Conservation (phyloP, 495 filamentous ascomycete genomes). For the Penicillium macrosclerotiorum region DNA sequence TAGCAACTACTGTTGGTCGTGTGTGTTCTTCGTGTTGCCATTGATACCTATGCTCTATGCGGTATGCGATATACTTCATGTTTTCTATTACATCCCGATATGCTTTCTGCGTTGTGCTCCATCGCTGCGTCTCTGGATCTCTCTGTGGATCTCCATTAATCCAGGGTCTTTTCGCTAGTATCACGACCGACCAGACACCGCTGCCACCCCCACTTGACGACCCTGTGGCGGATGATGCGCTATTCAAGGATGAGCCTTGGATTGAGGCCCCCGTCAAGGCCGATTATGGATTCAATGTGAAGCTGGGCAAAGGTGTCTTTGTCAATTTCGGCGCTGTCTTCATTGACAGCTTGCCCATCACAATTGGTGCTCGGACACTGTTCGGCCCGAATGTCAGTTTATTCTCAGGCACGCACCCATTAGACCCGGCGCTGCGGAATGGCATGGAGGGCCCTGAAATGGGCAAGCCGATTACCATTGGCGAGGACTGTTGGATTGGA, state of each 20-base stretch:
- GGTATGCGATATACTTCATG: neutral
- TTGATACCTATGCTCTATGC: too few relatives aligned
- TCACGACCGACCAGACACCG: conserved; percentile 58
- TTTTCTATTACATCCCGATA: too few relatives aligned
- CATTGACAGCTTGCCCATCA: conserved; percentile 75
- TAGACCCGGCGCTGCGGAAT: conserved; percentile 70
- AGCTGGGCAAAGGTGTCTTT: conserved; percentile 64
- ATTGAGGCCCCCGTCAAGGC: conserved; percentile 68
- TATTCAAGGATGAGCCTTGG: conserved; percentile 61
- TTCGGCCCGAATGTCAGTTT: conserved; percentile 75
- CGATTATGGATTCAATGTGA: conserved; percentile 77
- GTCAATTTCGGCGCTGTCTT: conserved; percentile 76
- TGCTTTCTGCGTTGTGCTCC: too few relatives aligned
- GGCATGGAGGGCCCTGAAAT: conserved; percentile 72
- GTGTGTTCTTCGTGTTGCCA: too few relatives aligned
- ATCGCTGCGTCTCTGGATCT: too few relatives aligned
- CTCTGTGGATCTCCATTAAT: too few relatives aligned
- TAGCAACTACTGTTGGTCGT: too few relatives aligned
- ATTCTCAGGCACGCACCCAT: conserved; percentile 70
- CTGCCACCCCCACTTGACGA: conserved; percentile 55
- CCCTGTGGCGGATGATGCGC: conserved; percentile 56
- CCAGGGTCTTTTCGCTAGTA: too few relatives aligned
- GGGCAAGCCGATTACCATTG: conserved; percentile 73
- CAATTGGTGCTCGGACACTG: conserved; percentile 75
- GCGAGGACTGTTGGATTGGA: conserved; percentile 88